Evolutionary conservation across 306 rosid genomes (phyloP).

Genomic region (Vigna angularis): DNA sequence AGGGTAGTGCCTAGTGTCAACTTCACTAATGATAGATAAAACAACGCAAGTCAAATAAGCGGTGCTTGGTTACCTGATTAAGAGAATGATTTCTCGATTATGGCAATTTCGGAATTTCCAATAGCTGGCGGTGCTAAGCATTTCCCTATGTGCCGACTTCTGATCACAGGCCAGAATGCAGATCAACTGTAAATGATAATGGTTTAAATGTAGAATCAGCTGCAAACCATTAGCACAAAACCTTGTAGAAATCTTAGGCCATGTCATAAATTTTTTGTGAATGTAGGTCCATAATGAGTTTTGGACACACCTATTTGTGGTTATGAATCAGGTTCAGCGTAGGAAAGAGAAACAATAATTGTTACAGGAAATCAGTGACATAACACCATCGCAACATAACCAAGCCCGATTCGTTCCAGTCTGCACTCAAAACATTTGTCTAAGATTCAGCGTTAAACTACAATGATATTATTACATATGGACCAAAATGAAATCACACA

Average conservation of each 20-base stretch:
- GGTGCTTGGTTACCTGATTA: background rate
- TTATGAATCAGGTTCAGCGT: background rate
- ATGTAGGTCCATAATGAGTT: background rate
- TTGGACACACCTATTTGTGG: background rate
- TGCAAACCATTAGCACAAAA: conserved; percentile 14
- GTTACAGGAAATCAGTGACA: background rate
- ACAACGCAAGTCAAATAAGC: background rate
- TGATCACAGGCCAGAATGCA: background rate
- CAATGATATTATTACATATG: background rate
- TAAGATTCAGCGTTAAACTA: background rate
- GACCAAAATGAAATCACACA: conserved; percentile 13
- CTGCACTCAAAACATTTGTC: conserved; percentile 22
- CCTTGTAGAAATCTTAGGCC: background rate
- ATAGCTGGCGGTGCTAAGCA: background rate
- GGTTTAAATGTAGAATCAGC: conserved; percentile 3
- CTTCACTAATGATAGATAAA: background rate
- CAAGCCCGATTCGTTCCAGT: conserved; percentile 14
- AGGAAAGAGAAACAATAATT: conserved; percentile 19
- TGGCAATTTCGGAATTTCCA: background rate
- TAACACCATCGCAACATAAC: conserved; percentile 14
- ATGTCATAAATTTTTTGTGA: background rate
- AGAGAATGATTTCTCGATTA: conserved; percentile 1
- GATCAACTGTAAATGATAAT: conserved; percentile 14
- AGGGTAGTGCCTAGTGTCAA: background rate
- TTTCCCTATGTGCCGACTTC: background rate